Percentiles rank a stretch among this genome's conserved stretches.
Conservation (phyloP, 179 eudicot species). For the Sideroxylon spinosum region DNA sequence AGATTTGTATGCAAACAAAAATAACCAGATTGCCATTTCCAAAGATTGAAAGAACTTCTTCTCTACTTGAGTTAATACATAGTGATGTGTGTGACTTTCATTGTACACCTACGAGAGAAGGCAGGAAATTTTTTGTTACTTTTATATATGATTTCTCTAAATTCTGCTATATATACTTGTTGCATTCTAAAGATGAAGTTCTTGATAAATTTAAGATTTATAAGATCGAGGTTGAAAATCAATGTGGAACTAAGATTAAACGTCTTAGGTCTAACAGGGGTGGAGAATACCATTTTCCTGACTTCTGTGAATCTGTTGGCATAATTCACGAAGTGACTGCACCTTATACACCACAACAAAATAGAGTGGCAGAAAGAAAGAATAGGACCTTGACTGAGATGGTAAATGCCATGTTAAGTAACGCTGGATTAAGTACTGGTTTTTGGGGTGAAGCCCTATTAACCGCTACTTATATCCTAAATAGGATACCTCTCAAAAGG, state of each 20-base stretch:
- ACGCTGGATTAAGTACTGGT: background rate
- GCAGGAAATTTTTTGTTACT: too few species aligned
- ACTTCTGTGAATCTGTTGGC: background rate
- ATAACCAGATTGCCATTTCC: background rate
- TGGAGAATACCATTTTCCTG: background rate
- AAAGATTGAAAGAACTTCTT: too few species aligned
- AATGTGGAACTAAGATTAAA: background rate
- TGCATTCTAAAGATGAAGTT: conserved; percentile 3
- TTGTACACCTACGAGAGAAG: too few species aligned
- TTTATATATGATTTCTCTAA: too few species aligned
- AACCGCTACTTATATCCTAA: background rate
- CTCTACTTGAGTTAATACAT: too few species aligned
- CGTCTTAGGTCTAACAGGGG: background rate
- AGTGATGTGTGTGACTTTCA: too few species aligned
- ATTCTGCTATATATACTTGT: too few species aligned
- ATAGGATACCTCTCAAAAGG: background rate
- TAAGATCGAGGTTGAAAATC: background rate
- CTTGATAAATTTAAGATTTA: background rate
- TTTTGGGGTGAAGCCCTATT: background rate
- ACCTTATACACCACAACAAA: conserved; percentile 7
- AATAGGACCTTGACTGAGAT: background rate
- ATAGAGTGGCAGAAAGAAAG: background rate
- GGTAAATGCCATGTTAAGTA: background rate
- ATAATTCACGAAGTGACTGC: background rate
- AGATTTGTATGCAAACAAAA: background rate